These are phyloP conservation scores for Hypoxylon crocopeplum DNA, from an alignment of 495 filamentous ascomycete genomes.

Conservation along the genomic window DNA sequence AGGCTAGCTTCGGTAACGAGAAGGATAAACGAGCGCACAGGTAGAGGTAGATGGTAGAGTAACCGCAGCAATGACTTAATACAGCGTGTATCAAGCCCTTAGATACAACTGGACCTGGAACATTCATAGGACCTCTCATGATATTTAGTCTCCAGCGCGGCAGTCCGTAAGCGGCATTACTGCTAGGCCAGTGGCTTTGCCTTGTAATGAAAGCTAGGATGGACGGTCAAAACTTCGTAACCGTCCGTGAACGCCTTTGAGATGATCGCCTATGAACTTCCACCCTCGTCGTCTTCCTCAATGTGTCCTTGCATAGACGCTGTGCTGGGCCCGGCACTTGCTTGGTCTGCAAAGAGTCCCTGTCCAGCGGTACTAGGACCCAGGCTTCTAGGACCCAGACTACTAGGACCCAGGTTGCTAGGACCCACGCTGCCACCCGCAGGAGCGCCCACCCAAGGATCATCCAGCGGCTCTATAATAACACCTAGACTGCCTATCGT, in stretches of 20 bases:
- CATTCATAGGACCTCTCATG: too few relatives aligned
- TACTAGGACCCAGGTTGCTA: neutral
- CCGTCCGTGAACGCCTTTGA: too few relatives aligned
- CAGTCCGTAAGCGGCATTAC: too few relatives aligned
- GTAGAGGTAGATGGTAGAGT: too few relatives aligned
- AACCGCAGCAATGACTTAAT: too few relatives aligned
- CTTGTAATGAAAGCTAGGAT: too few relatives aligned
- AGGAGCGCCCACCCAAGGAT: neutral
- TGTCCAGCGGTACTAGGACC: slow-evolving; percentile 29
- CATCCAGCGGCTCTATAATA: neutral
- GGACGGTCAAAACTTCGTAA: neutral
- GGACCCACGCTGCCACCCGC: slow-evolving; percentile 10
- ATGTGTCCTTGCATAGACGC: slow-evolving; percentile 34
- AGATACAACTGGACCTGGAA: too few relatives aligned
- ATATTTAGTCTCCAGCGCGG: too few relatives aligned
- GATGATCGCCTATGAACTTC: slow-evolving; percentile 15
- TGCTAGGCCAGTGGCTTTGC: too few relatives aligned
- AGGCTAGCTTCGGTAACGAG: too few relatives aligned
- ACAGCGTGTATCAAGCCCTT: too few relatives aligned
- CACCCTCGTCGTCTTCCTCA: slow-evolving; percentile 21
- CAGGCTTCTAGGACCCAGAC: neutral
- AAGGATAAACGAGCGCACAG: too few relatives aligned
- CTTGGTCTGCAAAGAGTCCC: slow-evolving; percentile 15
- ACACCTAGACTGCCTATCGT: neutral
- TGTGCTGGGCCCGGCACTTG: slow-evolving; percentile 28